Evolutionary conservation across 2,329 filamentous ascomycete species (phyloP).

Genomic region (Phialophora macrospora): DNA sequence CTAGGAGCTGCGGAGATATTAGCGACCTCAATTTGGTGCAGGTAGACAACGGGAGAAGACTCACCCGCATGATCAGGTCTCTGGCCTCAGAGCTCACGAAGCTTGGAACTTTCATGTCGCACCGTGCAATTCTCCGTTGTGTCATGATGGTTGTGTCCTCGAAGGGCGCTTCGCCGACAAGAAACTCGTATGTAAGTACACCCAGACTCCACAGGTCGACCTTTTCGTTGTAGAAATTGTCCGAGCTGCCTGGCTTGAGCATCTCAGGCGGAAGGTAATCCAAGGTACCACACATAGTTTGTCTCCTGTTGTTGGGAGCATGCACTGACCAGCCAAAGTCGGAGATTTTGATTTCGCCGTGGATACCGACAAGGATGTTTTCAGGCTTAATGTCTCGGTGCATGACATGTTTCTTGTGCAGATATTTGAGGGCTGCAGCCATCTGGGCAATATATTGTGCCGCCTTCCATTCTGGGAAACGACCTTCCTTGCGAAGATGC

Average conservation of each 20-base stretch:
- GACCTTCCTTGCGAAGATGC: constrained; percentile 75
- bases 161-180: constrained; percentile 94
- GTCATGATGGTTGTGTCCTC: constrained; percentile 96
- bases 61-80: constrained; percentile 88
- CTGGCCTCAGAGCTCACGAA: constrained; percentile 89
- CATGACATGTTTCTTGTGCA: constrained; percentile 97
- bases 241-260: constrained; percentile 78
- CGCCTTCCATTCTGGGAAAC: constrained; percentile 84
- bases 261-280: constrained; percentile 99
- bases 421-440: constrained; percentile 84
- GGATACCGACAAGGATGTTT: constrained; percentile 93
- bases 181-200: constrained; percentile 93
- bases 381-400: constrained; percentile 97
- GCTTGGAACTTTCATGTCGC: constrained; percentile 88
- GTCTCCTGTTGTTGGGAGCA: constrained; percentile 88
- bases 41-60: constrained; percentile 40
- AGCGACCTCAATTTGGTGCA: constrained; percentile 27
- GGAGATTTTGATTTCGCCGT: constrained; percentile 97
- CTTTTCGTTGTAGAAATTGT: constrained; percentile 93
- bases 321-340: constrained; percentile 99
- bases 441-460: constrained; percentile 88
- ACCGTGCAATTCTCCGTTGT: constrained; percentile 81
- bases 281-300: constrained; percentile 95
- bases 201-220: constrained; percentile 96
- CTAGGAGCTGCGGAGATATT: constrained; percentile 67